Base-by-base conservation (phyloP, 495 filamentous ascomycete genomes). In the Apodospora peruviana region DNA sequence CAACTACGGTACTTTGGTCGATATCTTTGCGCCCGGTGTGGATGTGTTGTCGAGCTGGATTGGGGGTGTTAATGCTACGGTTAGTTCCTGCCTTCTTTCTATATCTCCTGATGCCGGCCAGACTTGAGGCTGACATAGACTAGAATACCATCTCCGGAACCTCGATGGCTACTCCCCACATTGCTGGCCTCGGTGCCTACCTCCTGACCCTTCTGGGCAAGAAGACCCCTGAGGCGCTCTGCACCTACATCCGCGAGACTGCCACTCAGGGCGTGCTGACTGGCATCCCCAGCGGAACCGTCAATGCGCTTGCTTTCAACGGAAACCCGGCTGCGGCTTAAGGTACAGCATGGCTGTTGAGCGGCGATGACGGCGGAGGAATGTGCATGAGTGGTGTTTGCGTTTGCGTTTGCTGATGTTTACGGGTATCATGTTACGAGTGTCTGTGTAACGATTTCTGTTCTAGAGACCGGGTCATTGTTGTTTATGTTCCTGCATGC, bases 81-180 rank as follows among this genome's bases (percentile, higher is more conserved):
- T 70, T 46, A 34, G 69, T 62, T 35, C 2, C 19, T 34, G 12
- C 19, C 11, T 12, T 17, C 8, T 39, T 40, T 36, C 25, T n/a
- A 40, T 18, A 5, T 32, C 25, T 34, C 35, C 9, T 20, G 25
- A 19, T 34, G 14, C 12, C 27, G 4, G 21, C 21, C 19, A 17
- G 19, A 14, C 16, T 3, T 38, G 36, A 17, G 11, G 22, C 14
- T n/a, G n/a, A n/a, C n/a, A n/a, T n/a, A n/a, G n/a, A 27, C 16
- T 4, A 61, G 56, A 79, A 81, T 70, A 75, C 74, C 59, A 81
- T 86, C 64, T 82, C 78, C 12, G 84, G 83, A 27, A 87, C 84
- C 16, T 77, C 73, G 12, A 81, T 81, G 77, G 76, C 82, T 20
- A 71, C 77, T 10, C 83, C 82, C 14, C 83, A 87, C 45, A 67